Evolutionary conservation across 164 flowering plant species (phyloP).

Genomic region (Chimonanthus praecox): DNA sequence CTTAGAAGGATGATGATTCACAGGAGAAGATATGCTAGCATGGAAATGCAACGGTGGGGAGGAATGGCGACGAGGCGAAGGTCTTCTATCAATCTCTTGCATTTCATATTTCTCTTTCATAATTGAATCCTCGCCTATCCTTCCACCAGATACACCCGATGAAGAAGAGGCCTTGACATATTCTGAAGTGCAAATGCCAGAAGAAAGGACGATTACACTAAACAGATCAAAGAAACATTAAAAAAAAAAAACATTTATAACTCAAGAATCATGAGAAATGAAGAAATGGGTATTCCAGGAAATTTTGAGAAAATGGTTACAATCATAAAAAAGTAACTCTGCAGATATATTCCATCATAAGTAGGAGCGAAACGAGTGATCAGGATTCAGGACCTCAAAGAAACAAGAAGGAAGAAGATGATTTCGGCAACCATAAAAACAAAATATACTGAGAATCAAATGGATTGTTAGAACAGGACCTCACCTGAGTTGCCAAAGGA

Average conservation of each 20-base stretch:
- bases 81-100: slow-evolving; percentile 25
- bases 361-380: neutral
- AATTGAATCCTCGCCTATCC: slow-evolving; percentile 33
- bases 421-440: neutral
- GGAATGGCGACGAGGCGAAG: slow-evolving; percentile 32
- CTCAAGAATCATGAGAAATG: neutral
- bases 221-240: neutral
- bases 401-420: slow-evolving; percentile 19
- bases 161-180: slow-evolving; percentile 81
- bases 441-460: neutral
- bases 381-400: slow-evolving; percentile 2
- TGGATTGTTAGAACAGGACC: neutral
- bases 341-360: neutral
- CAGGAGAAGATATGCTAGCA: slow-evolving; percentile 31
- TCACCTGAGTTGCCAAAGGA: neutral
- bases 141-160: slow-evolving; percentile 49
- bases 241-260: neutral
- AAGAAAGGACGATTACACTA: neutral
- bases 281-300: neutral
- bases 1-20: slow-evolving; percentile 44
- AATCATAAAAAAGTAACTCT: neutral
- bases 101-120: slow-evolving; percentile 66
- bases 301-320: neutral
- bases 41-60: slow-evolving; percentile 36
- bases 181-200: slow-evolving; percentile 19